Percentiles rank a stretch among this genome's conserved stretches.
These are phyloP conservation scores for Globisporangium irregulare DNA, from an alignment of 352 stramenopile genomes.

Conservation along the genomic window DNA sequence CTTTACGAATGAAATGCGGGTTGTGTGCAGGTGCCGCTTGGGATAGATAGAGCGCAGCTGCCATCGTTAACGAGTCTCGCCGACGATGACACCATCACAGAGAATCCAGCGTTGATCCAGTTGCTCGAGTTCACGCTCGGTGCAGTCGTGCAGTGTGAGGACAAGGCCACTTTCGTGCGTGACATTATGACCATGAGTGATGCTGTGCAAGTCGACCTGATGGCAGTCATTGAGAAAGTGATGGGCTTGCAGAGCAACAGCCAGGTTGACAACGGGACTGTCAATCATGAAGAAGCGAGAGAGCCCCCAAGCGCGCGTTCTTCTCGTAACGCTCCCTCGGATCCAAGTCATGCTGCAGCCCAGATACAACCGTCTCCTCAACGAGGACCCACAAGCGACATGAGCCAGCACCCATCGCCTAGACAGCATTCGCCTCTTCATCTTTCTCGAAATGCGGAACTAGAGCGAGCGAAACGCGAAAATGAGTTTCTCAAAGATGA, in stretches of 20 bases:
- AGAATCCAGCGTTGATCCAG: conserved; percentile 12
- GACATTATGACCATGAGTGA: conserved; percentile 67
- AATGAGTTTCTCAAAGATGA: conserved; percentile 65
- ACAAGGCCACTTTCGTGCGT: conserved; percentile 51
- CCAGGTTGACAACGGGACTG: not conserved
- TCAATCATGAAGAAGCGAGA: not conserved
- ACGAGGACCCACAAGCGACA: not conserved
- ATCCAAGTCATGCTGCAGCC: not conserved
- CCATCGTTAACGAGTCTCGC: conserved; percentile 11
- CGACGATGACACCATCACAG: not conserved
- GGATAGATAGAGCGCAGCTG: conserved; percentile 15
- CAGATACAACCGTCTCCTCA: no score
- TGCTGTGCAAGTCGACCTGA: conserved; percentile 59
- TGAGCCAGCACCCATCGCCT: not conserved
- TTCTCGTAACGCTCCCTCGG: not conserved
- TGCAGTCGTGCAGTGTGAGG: conserved; percentile 55
- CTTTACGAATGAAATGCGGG: not conserved
- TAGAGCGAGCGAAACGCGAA: conserved; percentile 44
- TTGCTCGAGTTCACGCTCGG: conserved; percentile 47
- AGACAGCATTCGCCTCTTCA: conserved; percentile 29
- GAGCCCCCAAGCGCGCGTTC: not conserved
- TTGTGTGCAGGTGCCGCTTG: conserved; percentile 22
- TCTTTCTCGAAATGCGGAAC: conserved; percentile 43
- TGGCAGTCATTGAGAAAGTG: conserved; percentile 57
- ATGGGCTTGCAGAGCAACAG: conserved; percentile 24